Evolutionary conservation across 1,284 basidiomycete species (phyloP).

Genomic region (Ganoderma leucocontextum): DNA sequence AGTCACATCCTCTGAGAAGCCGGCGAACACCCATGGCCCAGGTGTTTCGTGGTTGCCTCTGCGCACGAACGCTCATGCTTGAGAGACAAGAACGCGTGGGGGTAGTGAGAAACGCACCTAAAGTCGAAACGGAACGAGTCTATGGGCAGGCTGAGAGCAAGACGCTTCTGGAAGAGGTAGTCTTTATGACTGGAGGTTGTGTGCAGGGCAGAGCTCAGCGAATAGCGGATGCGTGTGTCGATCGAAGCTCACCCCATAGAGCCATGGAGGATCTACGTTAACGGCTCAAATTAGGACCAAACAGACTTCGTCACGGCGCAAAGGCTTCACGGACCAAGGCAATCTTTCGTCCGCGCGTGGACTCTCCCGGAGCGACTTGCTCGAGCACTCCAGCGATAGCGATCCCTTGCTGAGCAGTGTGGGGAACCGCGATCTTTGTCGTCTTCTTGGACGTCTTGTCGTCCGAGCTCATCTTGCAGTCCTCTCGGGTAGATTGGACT

Average conservation of each 20-base stretch:
- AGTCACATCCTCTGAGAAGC: slow-evolving; percentile 63
- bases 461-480: slow-evolving; percentile 18
- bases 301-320: slow-evolving; percentile 6
- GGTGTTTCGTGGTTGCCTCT: slow-evolving; percentile 81
- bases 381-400: slow-evolving; percentile 70
- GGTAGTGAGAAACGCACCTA: slow-evolving; percentile 55
- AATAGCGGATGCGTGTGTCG: neutral
- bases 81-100: neutral
- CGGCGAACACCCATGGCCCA: slow-evolving; percentile 68
- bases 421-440: slow-evolving; percentile 64
- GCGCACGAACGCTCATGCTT: neutral
- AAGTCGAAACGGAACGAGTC: slow-evolving; percentile 90
- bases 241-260: slow-evolving; percentile 65
- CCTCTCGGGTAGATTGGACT: neutral
- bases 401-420: slow-evolving; percentile 55
- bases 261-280: slow-evolving; percentile 73
- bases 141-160: slow-evolving; percentile 70
- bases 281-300: slow-evolving; percentile 16
- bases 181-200: slow-evolving; percentile 73
- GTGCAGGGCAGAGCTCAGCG: neutral
- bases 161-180: slow-evolving; percentile 82
- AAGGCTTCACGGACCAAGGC: slow-evolving; percentile 66
- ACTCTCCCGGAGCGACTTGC: slow-evolving; percentile 57
- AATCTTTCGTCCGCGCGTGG: slow-evolving; percentile 66
- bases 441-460: slow-evolving; percentile 44